Conservation (phyloP, 179 eudicot species). For the Beta macrorhiza region DNA sequence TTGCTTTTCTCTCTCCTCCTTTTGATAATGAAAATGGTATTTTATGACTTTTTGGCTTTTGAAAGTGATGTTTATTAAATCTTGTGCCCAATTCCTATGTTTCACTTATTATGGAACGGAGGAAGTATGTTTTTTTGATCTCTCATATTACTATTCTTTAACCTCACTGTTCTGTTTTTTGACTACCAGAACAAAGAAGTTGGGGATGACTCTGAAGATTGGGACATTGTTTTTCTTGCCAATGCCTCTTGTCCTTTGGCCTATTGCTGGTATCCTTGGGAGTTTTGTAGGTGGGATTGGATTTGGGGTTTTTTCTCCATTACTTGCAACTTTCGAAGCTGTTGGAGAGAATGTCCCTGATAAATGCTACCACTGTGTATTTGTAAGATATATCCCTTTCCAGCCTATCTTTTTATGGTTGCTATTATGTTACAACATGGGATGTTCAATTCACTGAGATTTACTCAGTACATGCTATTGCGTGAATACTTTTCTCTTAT, state of each 20-base stretch:
- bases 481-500: not conserved
- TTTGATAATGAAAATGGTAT: no score
- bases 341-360: conserved; percentile 53
- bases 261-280: conserved; percentile 49
- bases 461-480: not conserved
- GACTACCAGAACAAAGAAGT: conserved; percentile 58
- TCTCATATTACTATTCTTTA: not conserved
- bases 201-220: conserved; percentile 68
- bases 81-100: no score
- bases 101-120: no score
- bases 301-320: conserved; percentile 73
- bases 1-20: no score
- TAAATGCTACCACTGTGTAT: conserved; percentile 57
- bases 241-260: conserved; percentile 68
- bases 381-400: conserved; percentile 40
- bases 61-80: no score
- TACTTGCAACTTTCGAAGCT: conserved; percentile 84
- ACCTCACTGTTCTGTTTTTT: not conserved
- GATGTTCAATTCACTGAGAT: no score
- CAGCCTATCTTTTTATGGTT: not conserved
- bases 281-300: conserved; percentile 71
- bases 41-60: no score
- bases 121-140: not conserved
- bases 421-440: not conserved
- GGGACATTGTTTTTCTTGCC: conserved; percentile 49